Evolutionary conservation across 108 stramenopile genomes (phyloP).

Genomic region (Chaetoceros tenuissimus): DNA sequence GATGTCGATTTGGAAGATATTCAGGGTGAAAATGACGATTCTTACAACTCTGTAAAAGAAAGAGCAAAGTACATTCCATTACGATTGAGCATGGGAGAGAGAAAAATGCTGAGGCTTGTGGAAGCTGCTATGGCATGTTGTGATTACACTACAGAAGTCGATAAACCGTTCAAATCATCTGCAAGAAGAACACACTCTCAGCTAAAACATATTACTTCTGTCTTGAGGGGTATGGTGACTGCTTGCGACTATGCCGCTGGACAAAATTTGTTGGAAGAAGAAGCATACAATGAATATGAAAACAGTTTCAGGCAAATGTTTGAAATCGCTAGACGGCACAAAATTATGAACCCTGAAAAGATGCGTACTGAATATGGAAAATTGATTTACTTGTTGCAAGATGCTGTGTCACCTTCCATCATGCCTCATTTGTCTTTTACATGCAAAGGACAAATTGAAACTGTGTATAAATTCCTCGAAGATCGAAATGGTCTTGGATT

Average conservation of each 20-base stretch:
- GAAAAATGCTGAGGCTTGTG: constrained; percentile 56
- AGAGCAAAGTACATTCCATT: constrained; percentile 72
- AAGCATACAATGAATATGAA: constrained; percentile 21
- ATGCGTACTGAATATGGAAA: constrained; percentile 79
- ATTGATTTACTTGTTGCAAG: constrained; percentile 67
- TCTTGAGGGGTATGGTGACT: constrained; percentile 55
- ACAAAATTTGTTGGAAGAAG: constrained; percentile 26
- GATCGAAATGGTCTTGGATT: constrained; percentile 26
- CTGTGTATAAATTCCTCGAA: constrained; percentile 44
- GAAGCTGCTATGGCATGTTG: constrained; percentile 55
- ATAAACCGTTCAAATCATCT: constrained; percentile 27
- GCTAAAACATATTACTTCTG: constrained; percentile 36
- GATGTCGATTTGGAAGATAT: not conserved
- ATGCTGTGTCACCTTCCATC: constrained; percentile 37
- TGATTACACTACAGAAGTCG: constrained; percentile 58
- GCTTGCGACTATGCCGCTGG: constrained; percentile 51
- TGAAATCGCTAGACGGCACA: constrained; percentile 72
- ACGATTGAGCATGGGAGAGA: constrained; percentile 49
- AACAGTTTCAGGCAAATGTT: constrained; percentile 36
- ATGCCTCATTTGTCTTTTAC: constrained; percentile 25
- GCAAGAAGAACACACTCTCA: constrained; percentile 29
- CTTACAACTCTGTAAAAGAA: constrained; percentile 25
- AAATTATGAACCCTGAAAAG: constrained; percentile 86
- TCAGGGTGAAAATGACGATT: not conserved
- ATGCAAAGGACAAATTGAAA: constrained; percentile 25